Base-by-base conservation (phyloP, 2,329 filamentous ascomycete species). In the Pseudodiploospora longispora region DNA sequence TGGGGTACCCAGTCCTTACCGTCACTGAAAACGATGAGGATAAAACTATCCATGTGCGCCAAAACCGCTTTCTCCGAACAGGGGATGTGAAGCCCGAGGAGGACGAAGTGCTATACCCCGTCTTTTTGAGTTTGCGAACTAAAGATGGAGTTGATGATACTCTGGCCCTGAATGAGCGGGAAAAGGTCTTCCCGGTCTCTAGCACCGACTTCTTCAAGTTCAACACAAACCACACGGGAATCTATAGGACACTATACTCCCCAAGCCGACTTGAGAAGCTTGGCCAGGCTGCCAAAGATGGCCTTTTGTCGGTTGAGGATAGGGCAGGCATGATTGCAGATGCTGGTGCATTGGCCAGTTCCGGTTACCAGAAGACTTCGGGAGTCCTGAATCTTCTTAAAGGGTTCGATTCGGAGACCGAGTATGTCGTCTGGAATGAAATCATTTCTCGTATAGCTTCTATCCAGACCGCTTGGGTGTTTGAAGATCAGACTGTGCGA, bases 361-460 rank as follows among this genome's bases (percentile, higher is more conserved):
- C 90, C 39, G 91, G 91, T 30, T 95, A 95, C 64, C 87, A 95
- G 64, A 94, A 87, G 73, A 95, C 91, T 1, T 95, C 90, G 10
- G 89, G 88, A 9, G 76, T 95, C 42, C 69, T 97, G 36, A 89
- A 85, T 43, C 75, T 97, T 10, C 74, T 97, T 43, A 86, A 94
- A 62, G 83, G 85, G 40, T 93, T 97, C 60, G 79, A 83, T 58
- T 75, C 81, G 2, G 91, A 97, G 68, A 73, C 81, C 1, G 87
- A 95, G 57, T 96, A 89, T 53, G 87, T 96, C 34, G 91, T 97
- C 3, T 97, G 91, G 91, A 89, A 87, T 53, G 90, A 96, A 64
- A 87, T 97, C 47, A 77, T 89, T 40, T 77, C 84, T 38, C 83
- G 89, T 38, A 76, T 96, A 47, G 80, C 78, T 27, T 75, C 82